phyloP scores from a whole-genome alignment of 257 asterid species.

The Capsicum pubescens region DNA sequence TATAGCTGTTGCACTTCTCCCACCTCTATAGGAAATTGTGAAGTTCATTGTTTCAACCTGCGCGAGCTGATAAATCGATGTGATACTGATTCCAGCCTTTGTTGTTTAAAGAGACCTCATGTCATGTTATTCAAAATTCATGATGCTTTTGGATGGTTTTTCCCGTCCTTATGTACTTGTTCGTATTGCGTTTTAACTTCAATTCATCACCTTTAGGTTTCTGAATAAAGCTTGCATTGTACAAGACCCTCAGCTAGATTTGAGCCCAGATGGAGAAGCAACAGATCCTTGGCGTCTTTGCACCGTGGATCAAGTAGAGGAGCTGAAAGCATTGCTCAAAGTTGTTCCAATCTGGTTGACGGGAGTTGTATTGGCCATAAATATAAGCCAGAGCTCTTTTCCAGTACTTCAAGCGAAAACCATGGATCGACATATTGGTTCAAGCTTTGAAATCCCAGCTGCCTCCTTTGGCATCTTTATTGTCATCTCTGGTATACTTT shows the following conservation, averaged over 20 bases:
- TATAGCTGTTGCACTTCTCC: neutral
- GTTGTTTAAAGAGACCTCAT: neutral
- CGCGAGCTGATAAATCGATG: neutral
- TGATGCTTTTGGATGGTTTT: neutral
- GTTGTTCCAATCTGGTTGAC: constrained; percentile 76
- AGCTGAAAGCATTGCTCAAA: constrained; percentile 61
- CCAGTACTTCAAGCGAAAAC: constrained; percentile 69
- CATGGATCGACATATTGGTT: constrained; percentile 57
- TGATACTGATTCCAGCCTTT: neutral
- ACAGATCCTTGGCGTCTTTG: constrained; percentile 63
- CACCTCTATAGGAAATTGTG: neutral
- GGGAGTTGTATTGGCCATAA: constrained; percentile 58
- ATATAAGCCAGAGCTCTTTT: constrained; percentile 53
- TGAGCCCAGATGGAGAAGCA: constrained; percentile 47
- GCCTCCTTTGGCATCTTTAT: constrained; percentile 61
- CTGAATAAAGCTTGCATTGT: constrained; percentile 76
- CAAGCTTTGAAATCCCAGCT: constrained; percentile 65
- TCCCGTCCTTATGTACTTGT: neutral
- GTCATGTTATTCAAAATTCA: neutral
- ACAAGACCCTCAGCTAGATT: constrained; percentile 47
- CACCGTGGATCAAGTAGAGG: constrained; percentile 78
- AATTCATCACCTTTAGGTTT: constrained; percentile 47
- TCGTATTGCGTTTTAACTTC: neutral
- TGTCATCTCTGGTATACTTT: constrained; percentile 48
- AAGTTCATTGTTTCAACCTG: neutral